These are phyloP conservation scores for Phytophthora sansomeana DNA, from an alignment of 352 stramenopile genomes.

Conservation along the genomic window DNA sequence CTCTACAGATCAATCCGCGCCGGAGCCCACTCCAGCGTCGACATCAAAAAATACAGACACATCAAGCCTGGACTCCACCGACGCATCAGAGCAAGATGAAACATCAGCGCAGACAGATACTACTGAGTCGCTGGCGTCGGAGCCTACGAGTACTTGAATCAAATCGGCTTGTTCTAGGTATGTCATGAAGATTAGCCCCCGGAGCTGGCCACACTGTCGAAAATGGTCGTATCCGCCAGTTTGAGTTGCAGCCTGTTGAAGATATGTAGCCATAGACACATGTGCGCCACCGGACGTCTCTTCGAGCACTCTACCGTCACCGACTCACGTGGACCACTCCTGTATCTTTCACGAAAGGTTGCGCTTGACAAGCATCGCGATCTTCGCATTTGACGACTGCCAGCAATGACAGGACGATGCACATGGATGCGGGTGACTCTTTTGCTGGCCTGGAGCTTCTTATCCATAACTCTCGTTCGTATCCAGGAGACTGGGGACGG, in stretches of 20 bases:
- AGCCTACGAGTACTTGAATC: neutral
- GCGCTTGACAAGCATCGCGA: constrained; percentile 12
- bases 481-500: neutral
- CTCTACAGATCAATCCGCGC: neutral
- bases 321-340: constrained; percentile 17
- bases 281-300: constrained; percentile 5
- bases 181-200: no score
- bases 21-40: neutral
- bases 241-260: no score
- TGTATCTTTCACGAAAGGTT: constrained; percentile 32
- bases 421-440: neutral
- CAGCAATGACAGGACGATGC: constrained; percentile 1
- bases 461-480: constrained; percentile 9
- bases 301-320: constrained; percentile 13
- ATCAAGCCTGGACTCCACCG: neutral
- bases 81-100: neutral
- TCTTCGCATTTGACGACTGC: constrained; percentile 12
- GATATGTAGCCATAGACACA: neutral
- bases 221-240: no score
- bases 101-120: neutral
- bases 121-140: neutral
- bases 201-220: no score
- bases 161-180: no score
- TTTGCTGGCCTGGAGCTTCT: constrained; percentile 7
- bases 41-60: neutral